A percentile compares a stretch with the other conserved stretches of the same genome.
Evolutionary conservation across 106 monocot species (phyloP).

Genomic region (Allium sativum): DNA sequence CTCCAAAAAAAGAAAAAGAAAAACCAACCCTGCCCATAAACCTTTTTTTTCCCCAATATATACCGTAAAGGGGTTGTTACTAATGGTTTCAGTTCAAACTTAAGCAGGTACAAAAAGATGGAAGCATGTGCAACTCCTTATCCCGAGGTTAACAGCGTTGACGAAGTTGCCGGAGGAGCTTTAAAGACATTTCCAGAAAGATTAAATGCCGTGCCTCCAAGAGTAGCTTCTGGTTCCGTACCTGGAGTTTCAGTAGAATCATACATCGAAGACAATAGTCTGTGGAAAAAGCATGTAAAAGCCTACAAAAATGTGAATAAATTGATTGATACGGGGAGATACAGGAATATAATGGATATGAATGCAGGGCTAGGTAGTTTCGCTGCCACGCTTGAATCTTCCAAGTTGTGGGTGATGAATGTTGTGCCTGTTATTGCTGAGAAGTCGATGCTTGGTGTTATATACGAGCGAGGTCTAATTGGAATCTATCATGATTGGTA

Average conservation of each 20-base stretch:
- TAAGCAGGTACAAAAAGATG: slow-evolving; percentile 19
- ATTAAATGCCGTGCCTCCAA: slow-evolving; percentile 17
- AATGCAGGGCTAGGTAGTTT: slow-evolving; percentile 23
- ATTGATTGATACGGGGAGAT: slow-evolving; percentile 23
- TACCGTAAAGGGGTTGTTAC: no score
- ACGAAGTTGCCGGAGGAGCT: slow-evolving; percentile 19
- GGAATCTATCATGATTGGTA: slow-evolving; percentile 30
- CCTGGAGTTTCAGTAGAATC: slow-evolving; percentile 12
- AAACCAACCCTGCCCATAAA: no score
- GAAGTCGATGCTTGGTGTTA: slow-evolving; percentile 12
- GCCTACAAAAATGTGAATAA: slow-evolving; percentile 20
- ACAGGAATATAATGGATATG: slow-evolving; percentile 29
- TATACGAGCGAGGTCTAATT: slow-evolving; percentile 25
- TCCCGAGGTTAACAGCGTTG: slow-evolving; percentile 20
- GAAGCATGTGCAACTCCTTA: slow-evolving; percentile 24
- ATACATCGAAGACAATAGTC: slow-evolving; percentile 11
- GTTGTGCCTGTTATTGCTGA: slow-evolving; percentile 21
- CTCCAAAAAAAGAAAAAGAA: no score
- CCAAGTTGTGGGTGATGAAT: slow-evolving; percentile 23
- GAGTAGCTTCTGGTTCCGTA: slow-evolving; percentile 20
- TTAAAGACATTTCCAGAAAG: slow-evolving; percentile 21
- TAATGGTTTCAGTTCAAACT: no score
- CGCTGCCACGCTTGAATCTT: slow-evolving; percentile 19
- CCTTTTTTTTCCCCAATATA: no score
- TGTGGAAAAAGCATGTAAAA: slow-evolving; percentile 19